Evolutionary conservation across 176 grass and related monocot genomes (phyloP).

Genomic region (Canna indica): DNA sequence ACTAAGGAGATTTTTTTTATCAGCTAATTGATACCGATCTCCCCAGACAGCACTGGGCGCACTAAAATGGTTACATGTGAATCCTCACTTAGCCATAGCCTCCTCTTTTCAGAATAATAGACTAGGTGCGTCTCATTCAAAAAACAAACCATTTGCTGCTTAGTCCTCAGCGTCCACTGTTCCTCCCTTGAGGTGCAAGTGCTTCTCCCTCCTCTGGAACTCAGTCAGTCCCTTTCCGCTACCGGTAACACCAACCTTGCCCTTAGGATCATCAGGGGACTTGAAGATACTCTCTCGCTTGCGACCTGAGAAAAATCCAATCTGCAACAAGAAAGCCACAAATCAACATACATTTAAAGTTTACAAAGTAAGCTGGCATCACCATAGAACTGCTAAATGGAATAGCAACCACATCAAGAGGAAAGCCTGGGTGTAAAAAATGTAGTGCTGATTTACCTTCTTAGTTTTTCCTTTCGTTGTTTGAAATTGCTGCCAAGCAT

Average conservation of each 20-base stretch:
- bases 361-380: background rate
- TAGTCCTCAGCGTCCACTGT: slow-evolving; percentile 48
- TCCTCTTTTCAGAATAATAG: background rate
- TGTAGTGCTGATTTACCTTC: slow-evolving; percentile 39
- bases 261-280: slow-evolving; percentile 86
- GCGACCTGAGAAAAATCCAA: slow-evolving; percentile 86
- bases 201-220: slow-evolving; percentile 96
- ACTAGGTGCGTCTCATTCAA: background rate
- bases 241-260: slow-evolving; percentile 93
- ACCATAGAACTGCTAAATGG: background rate
- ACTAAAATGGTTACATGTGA: background rate
- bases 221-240: slow-evolving; percentile 95
- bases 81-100: background rate
- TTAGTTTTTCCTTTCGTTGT: slow-evolving; percentile 86
- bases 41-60: background rate
- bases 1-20: background rate
- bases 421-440: background rate
- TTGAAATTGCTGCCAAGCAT: slow-evolving; percentile 98
- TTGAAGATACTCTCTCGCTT: slow-evolving; percentile 99
- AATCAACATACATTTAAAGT: background rate
- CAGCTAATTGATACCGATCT: background rate
- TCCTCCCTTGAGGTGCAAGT: slow-evolving; percentile 77
- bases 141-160: background rate
- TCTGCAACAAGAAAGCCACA: slow-evolving; percentile 29
- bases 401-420: background rate